Base-by-base conservation (phyloP, 139 green algal genomes). In the Chlamydomonas sp. region DNA sequence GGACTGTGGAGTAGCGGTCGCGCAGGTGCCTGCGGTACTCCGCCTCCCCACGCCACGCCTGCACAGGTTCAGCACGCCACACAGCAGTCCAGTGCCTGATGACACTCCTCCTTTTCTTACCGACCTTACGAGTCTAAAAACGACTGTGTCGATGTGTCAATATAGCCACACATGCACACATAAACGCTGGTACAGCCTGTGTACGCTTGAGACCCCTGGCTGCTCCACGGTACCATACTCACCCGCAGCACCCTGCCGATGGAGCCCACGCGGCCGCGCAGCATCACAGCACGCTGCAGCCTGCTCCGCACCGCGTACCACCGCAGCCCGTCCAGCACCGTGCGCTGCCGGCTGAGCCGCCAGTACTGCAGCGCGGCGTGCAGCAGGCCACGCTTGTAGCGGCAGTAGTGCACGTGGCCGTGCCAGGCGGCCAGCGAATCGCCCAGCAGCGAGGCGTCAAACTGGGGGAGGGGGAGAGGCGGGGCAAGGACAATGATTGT, bases 281-380 rank as follows among this genome's bases (percentile, higher is more conserved):
- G 49, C 72, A 77, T 4, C 62, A 78, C 74, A n/a, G 83, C 83
- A 2, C 83, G 73, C 74, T 80, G 77, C 8, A 88, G 63, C 74
- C 71, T 63, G 1, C 74, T 62, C 31, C 83, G 63, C 14, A n/a
- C 68, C 5, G 74, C 83, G 63, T 81, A 7, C 83, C 82, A 91
- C 15, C 82, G 75, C 31, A 91, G 88, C n/a, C 60, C 66, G 61
- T 87, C 79, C 76, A 91, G 64, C 0, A 82, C 67, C 14, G n/a
- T 62, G 61, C 88, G 88, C 82, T 82, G 81, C 15, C 83, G 76
- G 60, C 49, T n/a, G 16, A 76, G 61, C 61, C 85, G 80, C 88
- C 88, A 91, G 77, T 83, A 88, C 49, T 58, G 71, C 63, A 86
- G 60, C n/a, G 82, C 82, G 18, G 31, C 77, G 5, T 73, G 66